Percentiles rank a stretch among this genome's conserved stretches.
phyloP scores from a whole-genome alignment of 1,284 basidiomycete genomes.

The Fomitopsis palustris region DNA sequence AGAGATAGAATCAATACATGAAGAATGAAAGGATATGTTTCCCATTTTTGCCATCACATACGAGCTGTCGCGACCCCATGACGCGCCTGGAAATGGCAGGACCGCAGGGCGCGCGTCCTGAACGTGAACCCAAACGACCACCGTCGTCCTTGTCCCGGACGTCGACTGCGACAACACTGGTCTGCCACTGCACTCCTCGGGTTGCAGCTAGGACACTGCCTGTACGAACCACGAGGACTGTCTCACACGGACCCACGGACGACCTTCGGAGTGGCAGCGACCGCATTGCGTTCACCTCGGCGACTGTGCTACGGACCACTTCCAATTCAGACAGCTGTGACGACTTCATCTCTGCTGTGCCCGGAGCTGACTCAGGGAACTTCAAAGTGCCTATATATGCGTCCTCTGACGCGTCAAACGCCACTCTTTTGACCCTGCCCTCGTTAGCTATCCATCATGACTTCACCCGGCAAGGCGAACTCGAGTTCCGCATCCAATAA shows the following conservation, averaged over 20 bases:
- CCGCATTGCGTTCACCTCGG: constrained; percentile 2
- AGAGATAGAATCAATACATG: no score
- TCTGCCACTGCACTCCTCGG: background rate
- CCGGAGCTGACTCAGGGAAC: constrained; percentile 1
- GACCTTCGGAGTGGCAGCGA: background rate
- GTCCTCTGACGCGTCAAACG: background rate
- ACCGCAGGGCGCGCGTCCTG: background rate
- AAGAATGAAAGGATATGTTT: no score
- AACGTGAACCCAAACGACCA: background rate
- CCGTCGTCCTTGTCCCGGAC: background rate
- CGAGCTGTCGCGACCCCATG: background rate
- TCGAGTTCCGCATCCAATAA: constrained; percentile 26
- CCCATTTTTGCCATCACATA: background rate
- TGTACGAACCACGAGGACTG: background rate
- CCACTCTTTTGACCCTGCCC: constrained; percentile 6
- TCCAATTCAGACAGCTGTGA: background rate
- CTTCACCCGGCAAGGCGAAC: constrained; percentile 16
- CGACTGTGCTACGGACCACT: constrained; percentile 1
- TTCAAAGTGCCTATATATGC: constrained; percentile 1
- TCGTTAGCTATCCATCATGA: constrained; percentile 15
- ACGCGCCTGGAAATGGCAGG: background rate
- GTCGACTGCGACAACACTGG: background rate
- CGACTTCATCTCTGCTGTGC: background rate
- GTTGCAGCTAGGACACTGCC: background rate
- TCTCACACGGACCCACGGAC: background rate